phyloP scores from a whole-genome alignment of 2,329 filamentous ascomycete genomes.

The Samsoniella hepiali region DNA sequence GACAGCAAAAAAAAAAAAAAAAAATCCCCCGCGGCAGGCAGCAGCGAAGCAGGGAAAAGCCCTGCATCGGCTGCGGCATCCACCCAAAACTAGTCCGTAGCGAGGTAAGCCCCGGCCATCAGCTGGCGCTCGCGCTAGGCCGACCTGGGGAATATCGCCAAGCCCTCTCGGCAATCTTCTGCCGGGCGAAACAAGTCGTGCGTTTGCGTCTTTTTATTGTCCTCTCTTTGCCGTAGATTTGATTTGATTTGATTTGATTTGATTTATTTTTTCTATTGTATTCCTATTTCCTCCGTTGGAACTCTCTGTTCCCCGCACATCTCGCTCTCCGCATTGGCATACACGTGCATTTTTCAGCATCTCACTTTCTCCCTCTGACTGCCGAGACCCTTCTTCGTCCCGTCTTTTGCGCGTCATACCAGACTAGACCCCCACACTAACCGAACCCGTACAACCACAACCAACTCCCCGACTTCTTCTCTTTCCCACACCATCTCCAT shows the following conservation, averaged over 20 bases:
- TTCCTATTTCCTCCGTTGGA: neutral
- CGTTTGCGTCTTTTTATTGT: neutral
- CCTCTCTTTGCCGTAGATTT: neutral
- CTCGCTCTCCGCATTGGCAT: too few species aligned
- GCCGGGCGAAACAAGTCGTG: neutral
- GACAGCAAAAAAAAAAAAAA: too few species aligned
- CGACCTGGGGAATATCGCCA: conserved; percentile 2
- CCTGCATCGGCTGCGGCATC: neutral
- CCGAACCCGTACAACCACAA: too few species aligned
- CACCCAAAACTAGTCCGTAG: neutral
- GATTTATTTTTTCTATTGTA: neutral
- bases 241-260: neutral
- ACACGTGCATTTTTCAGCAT: too few species aligned
- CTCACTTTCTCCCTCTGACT: too few species aligned
- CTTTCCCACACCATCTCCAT: too few species aligned
- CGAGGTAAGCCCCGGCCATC: conserved; percentile 1
- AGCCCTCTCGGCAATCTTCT: conserved; percentile 17
- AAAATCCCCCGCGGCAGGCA: neutral
- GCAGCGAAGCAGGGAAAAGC: neutral
- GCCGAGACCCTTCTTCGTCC: too few species aligned
- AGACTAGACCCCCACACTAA: too few species aligned
- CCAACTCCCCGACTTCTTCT: too few species aligned
- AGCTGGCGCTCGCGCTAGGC: conserved; percentile 10
- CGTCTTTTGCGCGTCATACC: too few species aligned
- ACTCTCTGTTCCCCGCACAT: too few species aligned